A percentile compares a stretch with the other conserved stretches of the same genome.
Conservation (phyloP, 225 moss, liverwort and hornwort genomes). For the Anthoceros angustus region DNA sequence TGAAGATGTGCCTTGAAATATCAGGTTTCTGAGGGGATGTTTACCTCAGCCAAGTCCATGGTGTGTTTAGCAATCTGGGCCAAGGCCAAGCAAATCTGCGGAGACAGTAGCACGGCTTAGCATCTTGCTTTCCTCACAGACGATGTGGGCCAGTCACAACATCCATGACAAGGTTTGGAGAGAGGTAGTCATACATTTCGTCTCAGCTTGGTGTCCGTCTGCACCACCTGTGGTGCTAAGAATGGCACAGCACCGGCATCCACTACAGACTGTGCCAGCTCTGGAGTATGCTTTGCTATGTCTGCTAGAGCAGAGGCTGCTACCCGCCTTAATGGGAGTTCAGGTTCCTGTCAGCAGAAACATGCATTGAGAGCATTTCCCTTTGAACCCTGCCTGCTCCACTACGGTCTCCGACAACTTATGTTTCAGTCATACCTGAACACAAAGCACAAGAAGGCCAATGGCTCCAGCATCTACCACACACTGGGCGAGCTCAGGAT, state of each 20-base stretch:
- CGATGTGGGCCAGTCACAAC: background rate
- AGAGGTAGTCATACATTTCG: constrained; percentile 37
- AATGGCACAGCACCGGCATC: constrained; percentile 60
- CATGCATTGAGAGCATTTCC: background rate
- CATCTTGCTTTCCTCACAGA: too few relatives aligned
- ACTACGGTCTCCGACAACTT: background rate
- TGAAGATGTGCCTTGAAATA: background rate
- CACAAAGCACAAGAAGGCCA: constrained; percentile 42
- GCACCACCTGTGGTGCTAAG: constrained; percentile 47
- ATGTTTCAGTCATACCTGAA: constrained; percentile 28
- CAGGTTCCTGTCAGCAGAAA: constrained; percentile 43
- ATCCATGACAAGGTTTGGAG: background rate
- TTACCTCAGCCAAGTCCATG: constrained; percentile 64
- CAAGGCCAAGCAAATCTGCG: constrained; percentile 66
- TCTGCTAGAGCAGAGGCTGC: constrained; percentile 48
- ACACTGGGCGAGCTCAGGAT: constrained; percentile 50
- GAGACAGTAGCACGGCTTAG: constrained; percentile 4
- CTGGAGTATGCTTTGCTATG: constrained; percentile 79
- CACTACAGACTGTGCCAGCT: constrained; percentile 59
- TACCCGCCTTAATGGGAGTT: constrained; percentile 44
- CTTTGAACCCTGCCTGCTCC: background rate
- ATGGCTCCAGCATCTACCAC: constrained; percentile 68
- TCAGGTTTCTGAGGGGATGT: background rate
- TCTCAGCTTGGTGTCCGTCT: constrained; percentile 54
- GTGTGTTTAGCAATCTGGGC: constrained; percentile 73